Conservation (phyloP, 2,329 filamentous ascomycete genomes). For the Ascochyta koolunga region DNA sequence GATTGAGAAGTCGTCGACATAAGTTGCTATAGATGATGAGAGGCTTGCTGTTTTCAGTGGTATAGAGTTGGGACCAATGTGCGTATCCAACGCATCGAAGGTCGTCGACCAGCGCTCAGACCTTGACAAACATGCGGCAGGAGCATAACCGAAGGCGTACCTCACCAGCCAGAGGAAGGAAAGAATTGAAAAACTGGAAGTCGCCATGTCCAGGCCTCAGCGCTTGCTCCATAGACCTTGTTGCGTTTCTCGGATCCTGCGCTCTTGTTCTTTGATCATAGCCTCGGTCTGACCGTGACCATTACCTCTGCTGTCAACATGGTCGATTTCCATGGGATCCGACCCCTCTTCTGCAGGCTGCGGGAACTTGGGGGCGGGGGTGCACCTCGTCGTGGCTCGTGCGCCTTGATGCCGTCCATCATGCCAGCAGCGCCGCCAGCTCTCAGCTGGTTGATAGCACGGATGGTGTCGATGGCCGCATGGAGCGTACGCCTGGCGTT, state of each 20-base stretch:
- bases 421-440: constrained; percentile 64
- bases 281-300: constrained; percentile 66
- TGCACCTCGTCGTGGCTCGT: constrained; percentile 56
- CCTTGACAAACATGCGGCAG: not conserved
- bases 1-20: not conserved
- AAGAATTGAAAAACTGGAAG: not conserved
- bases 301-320: constrained; percentile 63
- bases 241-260: constrained; percentile 64
- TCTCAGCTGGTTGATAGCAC: constrained; percentile 70
- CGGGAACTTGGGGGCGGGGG: constrained; percentile 39
- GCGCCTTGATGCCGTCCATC: constrained; percentile 66
- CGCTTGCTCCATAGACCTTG: constrained; percentile 60
- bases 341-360: constrained; percentile 40
- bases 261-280: constrained; percentile 66
- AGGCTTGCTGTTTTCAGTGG: constrained; percentile 10
- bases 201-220: constrained; percentile 9
- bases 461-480: constrained; percentile 71
- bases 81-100: constrained; percentile 1
- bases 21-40: not conserved
- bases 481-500: constrained; percentile 69
- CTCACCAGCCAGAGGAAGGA: not conserved
- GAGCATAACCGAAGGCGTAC: not conserved
- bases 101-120: constrained; percentile 9
- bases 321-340: constrained; percentile 53
- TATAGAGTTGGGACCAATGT: constrained; percentile 6